Evolutionary conservation across 768 basidiomycete species (phyloP).

Genomic region (Podaxis sp.): DNA sequence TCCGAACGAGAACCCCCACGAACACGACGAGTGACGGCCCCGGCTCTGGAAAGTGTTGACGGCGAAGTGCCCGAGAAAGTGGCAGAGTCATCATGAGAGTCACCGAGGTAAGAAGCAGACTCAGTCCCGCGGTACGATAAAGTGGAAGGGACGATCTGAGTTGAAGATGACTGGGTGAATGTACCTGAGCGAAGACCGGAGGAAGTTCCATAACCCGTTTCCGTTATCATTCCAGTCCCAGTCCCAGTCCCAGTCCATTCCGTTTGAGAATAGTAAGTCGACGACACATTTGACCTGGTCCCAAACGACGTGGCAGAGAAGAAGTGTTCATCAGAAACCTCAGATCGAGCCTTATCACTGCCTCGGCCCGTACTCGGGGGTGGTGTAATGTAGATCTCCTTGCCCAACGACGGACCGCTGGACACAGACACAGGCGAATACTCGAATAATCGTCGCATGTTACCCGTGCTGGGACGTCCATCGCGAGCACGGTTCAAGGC

Average conservation of each 20-base stretch:
- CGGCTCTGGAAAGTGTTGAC: slow-evolving; percentile 51
- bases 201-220: slow-evolving; percentile 19
- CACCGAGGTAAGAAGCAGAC: slow-evolving; percentile 52
- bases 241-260: slow-evolving; percentile 13
- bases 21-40: slow-evolving; percentile 50
- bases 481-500: slow-evolving; percentile 42
- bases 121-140: slow-evolving; percentile 47
- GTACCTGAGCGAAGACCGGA: slow-evolving; percentile 26
- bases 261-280: slow-evolving; percentile 33
- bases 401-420: slow-evolving; percentile 53
- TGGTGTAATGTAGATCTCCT: slow-evolving; percentile 37
- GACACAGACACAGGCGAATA: slow-evolving; percentile 71
- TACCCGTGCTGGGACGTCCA: slow-evolving; percentile 32
- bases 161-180: slow-evolving; percentile 26
- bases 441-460: slow-evolving; percentile 34
- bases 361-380: slow-evolving; percentile 32
- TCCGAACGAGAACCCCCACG: slow-evolving; percentile 39
- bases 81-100: slow-evolving; percentile 43
- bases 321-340: slow-evolving; percentile 34
- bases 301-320: slow-evolving; percentile 34
- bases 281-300: slow-evolving; percentile 26
- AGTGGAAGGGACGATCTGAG: slow-evolving; percentile 45
- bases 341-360: slow-evolving; percentile 27
- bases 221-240: background rate
- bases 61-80: slow-evolving; percentile 42